Percentiles rank a stretch among this genome's conserved stretches.
Conservation (phyloP, 148 eudicot species). For the Fagopyrum tataricum region DNA sequence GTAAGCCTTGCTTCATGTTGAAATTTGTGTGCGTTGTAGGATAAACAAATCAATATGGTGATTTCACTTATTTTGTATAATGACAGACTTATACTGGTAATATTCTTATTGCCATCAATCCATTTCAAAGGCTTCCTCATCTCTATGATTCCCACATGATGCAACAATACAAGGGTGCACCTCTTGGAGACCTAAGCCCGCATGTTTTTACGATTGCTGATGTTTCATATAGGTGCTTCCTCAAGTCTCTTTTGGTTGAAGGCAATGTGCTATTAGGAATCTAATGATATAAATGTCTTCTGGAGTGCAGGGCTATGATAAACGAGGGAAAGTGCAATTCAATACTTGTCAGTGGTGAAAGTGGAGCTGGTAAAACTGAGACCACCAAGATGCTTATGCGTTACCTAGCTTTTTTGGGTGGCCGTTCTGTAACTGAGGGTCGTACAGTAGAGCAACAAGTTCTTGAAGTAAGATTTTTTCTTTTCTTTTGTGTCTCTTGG, state of each 20-base stretch:
- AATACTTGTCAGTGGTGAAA: constrained; percentile 91
- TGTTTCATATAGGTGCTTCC: constrained; percentile 74
- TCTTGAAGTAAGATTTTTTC: constrained; percentile 66
- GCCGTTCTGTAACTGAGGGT: constrained; percentile 89
- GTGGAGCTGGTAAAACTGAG: constrained; percentile 99
- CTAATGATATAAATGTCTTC: constrained; percentile 7
- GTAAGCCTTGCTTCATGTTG: constrained; percentile 32
- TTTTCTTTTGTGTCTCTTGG: neutral
- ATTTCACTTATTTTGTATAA: constrained; percentile 1
- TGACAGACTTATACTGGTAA: constrained; percentile 97
- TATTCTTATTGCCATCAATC: constrained; percentile 94
- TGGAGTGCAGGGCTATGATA: constrained; percentile 72
- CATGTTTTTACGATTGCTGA: constrained; percentile 99
- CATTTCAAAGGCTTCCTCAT: constrained; percentile 94
- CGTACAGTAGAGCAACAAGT: constrained; percentile 99
- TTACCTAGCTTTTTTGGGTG: constrained; percentile 93
- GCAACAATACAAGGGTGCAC: constrained; percentile 98
- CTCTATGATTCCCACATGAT: constrained; percentile 88
- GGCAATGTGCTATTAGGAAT: neutral
- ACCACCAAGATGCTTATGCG: constrained; percentile 97
- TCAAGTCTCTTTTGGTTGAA: constrained; percentile 12
- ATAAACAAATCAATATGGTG: neutral
- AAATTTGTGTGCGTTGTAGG: neutral
- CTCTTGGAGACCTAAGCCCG: constrained; percentile 89
- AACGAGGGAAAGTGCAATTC: constrained; percentile 90